A percentile compares a stretch with the other conserved stretches of the same genome.
phyloP scores from a whole-genome alignment of 352 stramenopile genomes.

The Elongisporangium undulatum region DNA sequence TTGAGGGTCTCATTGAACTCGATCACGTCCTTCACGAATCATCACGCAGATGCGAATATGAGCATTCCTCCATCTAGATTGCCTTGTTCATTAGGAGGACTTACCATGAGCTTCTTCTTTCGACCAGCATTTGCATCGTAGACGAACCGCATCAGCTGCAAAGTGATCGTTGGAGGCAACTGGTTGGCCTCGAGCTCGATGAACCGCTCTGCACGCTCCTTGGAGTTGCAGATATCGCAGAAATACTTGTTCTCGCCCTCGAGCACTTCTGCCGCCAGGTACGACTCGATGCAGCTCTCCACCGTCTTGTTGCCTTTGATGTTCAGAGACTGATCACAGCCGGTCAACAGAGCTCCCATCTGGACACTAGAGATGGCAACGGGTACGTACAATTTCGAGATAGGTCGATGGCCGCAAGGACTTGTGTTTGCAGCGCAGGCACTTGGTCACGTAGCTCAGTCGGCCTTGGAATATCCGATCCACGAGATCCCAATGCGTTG shows the following conservation, averaged over 20 bases:
- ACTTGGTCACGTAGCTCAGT: slow-evolving; percentile 85
- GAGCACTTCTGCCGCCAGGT: slow-evolving; percentile 66
- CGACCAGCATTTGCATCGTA: slow-evolving; percentile 67
- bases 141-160: slow-evolving; percentile 85
- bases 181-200: slow-evolving; percentile 57
- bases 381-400: slow-evolving; percentile 69
- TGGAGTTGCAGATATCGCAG: slow-evolving; percentile 68
- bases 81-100: not conserved
- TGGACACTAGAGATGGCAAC: not conserved
- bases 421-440: slow-evolving; percentile 57
- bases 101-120: slow-evolving; percentile 86
- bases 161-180: slow-evolving; percentile 62
- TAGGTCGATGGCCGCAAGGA: slow-evolving; percentile 67
- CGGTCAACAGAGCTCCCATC: not conserved
- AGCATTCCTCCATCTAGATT: not conserved
- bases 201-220: slow-evolving; percentile 70
- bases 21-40: slow-evolving; percentile 64
- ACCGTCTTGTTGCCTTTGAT: slow-evolving; percentile 81
- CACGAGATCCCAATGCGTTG: slow-evolving; percentile 57
- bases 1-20: slow-evolving; percentile 77
- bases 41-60: not conserved
- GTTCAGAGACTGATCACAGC: slow-evolving; percentile 53
- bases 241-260: slow-evolving; percentile 88
- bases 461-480: slow-evolving; percentile 76
- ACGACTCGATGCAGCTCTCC: slow-evolving; percentile 64